Evolutionary conservation across 2,329 filamentous ascomycete species (phyloP), one percentile per base, ranked within the genome.

Genomic region (Venturiaceae sp.): DNA sequence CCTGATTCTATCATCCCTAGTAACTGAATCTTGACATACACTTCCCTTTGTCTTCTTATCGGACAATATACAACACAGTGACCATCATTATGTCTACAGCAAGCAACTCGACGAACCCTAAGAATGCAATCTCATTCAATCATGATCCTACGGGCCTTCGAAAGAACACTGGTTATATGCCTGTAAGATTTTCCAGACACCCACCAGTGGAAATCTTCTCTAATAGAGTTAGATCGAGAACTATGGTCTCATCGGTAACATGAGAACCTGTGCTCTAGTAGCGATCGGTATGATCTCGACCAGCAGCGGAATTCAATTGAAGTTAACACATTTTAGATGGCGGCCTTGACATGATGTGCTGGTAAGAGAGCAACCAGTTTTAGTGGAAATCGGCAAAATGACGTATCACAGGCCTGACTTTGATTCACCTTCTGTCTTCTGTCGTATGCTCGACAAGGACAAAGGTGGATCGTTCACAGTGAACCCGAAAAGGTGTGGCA

Each of bases 231-330:
- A 16, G 6, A 87, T 90, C 63, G 87, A 90, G 67, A 83, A 90
- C 70, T 90, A 90, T 77, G 87, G 87, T 58, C 80, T 91, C 71
- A 88, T 91, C 65, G 87, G 87, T 26, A 90, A 90, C 66, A 89
- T 91, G 86, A 81, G 85, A 65, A 91, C 87, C 1, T 88, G 85
- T 73, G 86, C 87, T 14, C 74, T 90, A n/a, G 80, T 88, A 23
- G 86, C 85, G 63, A 91, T 71, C 86, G 87, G 66, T 75, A 87
- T 64, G 89, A 86, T 67, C 87, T 88, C 26, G 88, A 87, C 0
- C 82, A 86, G 68, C 90, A n/a, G n/a, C n/a, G n/a, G n/a, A n/a
- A n/a, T n/a, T n/a, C n/a, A n/a, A n/a, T n/a, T n/a, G n/a, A n/a
- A n/a, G n/a, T n/a, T n/a, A n/a, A n/a, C n/a, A n/a, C n/a, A n/a